A percentile compares a stretch with the other conserved stretches of the same genome.
Conservation (phyloP, 805 yeast species). For the Deakozyma indianensis region DNA sequence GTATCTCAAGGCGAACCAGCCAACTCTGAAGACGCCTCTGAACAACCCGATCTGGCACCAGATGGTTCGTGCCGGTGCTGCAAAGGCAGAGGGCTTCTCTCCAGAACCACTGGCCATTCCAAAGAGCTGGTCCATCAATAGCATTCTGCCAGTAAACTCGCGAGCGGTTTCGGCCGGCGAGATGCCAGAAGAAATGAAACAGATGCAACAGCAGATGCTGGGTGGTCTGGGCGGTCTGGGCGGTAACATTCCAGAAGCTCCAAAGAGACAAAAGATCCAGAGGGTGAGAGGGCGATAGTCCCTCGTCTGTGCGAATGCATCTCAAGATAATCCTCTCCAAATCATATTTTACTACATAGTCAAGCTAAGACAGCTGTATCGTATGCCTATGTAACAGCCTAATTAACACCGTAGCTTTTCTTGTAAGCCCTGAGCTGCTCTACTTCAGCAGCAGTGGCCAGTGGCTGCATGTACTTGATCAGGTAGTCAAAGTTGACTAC, state of each 20-base stretch:
- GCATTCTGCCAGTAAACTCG: conserved; percentile 78
- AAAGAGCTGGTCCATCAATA: conserved; percentile 75
- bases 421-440: conserved; percentile 17
- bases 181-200: conserved; percentile 35
- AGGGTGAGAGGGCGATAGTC: neutral
- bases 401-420: conserved; percentile 16
- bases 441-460: conserved; percentile 13
- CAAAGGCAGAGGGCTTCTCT: conserved; percentile 27
- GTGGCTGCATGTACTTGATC: conserved; percentile 37
- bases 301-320: conserved; percentile 10
- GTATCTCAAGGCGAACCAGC: conserved; percentile 52
- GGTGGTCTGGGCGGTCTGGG: conserved; percentile 12
- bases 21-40: conserved; percentile 48
- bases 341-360: too few relatives aligned
- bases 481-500: conserved; percentile 71
- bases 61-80: conserved; percentile 10
- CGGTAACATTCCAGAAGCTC: conserved; percentile 10
- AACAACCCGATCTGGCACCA: conserved; percentile 24
- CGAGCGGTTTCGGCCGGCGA: conserved; percentile 74
- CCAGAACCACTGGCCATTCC: conserved; percentile 55
- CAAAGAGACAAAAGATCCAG: conserved; percentile 13
- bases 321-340: too few relatives aligned
- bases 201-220: conserved; percentile 15
- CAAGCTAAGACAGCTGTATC: too few relatives aligned
- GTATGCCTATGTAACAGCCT: too few relatives aligned